Conservation (phyloP, 371 early-diverging fungal species). For the Mucor lusitanicus region DNA sequence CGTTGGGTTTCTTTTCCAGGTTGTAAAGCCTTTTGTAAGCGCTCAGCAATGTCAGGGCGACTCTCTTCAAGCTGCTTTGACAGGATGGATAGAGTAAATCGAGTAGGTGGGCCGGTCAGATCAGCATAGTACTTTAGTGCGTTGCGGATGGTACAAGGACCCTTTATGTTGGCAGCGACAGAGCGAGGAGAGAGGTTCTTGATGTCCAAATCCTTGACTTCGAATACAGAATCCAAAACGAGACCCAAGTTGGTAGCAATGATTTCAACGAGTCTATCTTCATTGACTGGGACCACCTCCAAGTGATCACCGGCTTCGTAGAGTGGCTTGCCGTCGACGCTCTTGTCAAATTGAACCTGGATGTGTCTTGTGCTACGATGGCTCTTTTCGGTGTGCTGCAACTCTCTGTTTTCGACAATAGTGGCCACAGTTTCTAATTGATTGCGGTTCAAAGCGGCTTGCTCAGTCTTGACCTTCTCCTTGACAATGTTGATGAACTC, state of each 20-base stretch:
- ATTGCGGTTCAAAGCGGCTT: not conserved
- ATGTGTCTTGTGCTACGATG: slow-evolving; percentile 39
- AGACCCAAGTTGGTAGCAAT: slow-evolving; percentile 36
- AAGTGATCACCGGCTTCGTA: slow-evolving; percentile 48
- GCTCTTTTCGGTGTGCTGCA: slow-evolving; percentile 13
- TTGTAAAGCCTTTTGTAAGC: not conserved
- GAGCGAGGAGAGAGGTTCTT: slow-evolving; percentile 33
- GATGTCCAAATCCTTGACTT: slow-evolving; percentile 18
- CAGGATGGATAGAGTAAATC: slow-evolving; percentile 21
- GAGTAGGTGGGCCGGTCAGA: slow-evolving; percentile 32
- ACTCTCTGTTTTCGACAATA: slow-evolving; percentile 10
- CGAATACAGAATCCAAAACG: slow-evolving; percentile 41
- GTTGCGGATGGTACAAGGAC: slow-evolving; percentile 40
- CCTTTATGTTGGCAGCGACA: slow-evolving; percentile 32
- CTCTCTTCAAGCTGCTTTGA: slow-evolving; percentile 25
- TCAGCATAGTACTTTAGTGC: slow-evolving; percentile 41
- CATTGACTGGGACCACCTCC: slow-evolving; percentile 41
- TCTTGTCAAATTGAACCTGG: slow-evolving; percentile 22
- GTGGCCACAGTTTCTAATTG: not conserved
- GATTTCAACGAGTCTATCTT: slow-evolving; percentile 23
- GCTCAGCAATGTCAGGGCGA: slow-evolving; percentile 19
- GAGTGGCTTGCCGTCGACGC: slow-evolving; percentile 9
- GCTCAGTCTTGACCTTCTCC: not conserved
- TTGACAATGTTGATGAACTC: not conserved
- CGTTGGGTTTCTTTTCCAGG: slow-evolving; percentile 4